Evolutionary conservation across 1,139 yeast species (phyloP).

Genomic region (Kodamaea arcana): DNA sequence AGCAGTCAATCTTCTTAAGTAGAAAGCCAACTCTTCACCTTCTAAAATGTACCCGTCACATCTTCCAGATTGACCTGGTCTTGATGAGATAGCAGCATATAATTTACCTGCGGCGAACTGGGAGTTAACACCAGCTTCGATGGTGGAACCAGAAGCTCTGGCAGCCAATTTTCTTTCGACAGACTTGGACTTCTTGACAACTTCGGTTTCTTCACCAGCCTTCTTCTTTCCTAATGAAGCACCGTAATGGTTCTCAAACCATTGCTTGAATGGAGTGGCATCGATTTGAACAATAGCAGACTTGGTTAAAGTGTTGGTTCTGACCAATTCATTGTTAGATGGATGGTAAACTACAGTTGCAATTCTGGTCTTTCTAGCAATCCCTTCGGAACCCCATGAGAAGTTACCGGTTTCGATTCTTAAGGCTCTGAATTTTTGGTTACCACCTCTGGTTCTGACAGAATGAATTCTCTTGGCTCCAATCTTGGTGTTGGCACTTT

Average conservation of each 20-base stretch:
- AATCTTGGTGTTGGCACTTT: slow-evolving; percentile 98
- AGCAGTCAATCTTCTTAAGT: slow-evolving; percentile 98
- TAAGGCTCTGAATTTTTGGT: slow-evolving; percentile 99
- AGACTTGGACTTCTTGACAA: slow-evolving; percentile 69
- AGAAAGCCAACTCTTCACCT: slow-evolving; percentile 99
- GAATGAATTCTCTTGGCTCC: slow-evolving; percentile 98
- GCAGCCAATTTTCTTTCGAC: slow-evolving; percentile 88
- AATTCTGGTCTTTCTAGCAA: slow-evolving; percentile 98
- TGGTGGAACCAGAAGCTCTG: slow-evolving; percentile 79
- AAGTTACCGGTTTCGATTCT: slow-evolving; percentile 99
- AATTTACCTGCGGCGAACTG: slow-evolving; percentile 99
- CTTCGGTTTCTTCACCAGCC: slow-evolving; percentile 40
- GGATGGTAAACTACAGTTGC: slow-evolving; percentile 98
- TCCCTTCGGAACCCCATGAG: slow-evolving; percentile 99
- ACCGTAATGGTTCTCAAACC: slow-evolving; percentile 99
- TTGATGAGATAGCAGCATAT: slow-evolving; percentile 97
- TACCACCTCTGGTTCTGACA: slow-evolving; percentile 99
- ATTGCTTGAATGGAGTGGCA: slow-evolving; percentile 99
- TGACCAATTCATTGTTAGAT: slow-evolving; percentile 98
- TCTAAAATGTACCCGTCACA: slow-evolving; percentile 99
- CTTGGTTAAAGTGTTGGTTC: slow-evolving; percentile 99
- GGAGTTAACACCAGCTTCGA: slow-evolving; percentile 86
- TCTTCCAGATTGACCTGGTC: slow-evolving; percentile 99
- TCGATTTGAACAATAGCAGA: slow-evolving; percentile 98
- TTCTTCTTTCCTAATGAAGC: slow-evolving; percentile 83